Conservation (phyloP, 352 stramenopile species). For the Phytophthora hibernalis region DNA sequence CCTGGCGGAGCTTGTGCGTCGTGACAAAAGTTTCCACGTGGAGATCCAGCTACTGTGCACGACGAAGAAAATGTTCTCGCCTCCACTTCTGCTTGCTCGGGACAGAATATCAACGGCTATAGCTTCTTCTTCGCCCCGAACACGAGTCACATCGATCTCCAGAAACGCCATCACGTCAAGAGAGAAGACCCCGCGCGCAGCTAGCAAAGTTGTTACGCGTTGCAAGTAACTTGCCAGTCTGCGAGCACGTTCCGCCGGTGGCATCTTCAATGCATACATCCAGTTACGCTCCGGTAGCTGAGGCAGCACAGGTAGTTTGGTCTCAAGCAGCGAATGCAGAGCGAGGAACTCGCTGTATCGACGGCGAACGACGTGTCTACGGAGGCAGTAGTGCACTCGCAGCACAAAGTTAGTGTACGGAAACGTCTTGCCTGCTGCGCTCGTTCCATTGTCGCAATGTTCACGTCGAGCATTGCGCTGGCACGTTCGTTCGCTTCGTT, state of each 20-base stretch:
- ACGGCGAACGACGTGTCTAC: slow-evolving; percentile 69
- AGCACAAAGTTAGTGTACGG: slow-evolving; percentile 82
- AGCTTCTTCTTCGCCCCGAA: slow-evolving; percentile 70
- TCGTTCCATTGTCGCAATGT: slow-evolving; percentile 67
- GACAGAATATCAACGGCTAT: slow-evolving; percentile 51
- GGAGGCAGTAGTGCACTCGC: slow-evolving; percentile 74
- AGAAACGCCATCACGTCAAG: slow-evolving; percentile 77
- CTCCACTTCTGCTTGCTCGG: slow-evolving; percentile 13
- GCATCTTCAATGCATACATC: slow-evolving; percentile 51
- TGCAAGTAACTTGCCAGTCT: slow-evolving; percentile 55
- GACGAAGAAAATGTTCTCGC: slow-evolving; percentile 45
- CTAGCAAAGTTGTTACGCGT: slow-evolving; percentile 61
- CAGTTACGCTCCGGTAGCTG: slow-evolving; percentile 56
- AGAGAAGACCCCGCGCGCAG: slow-evolving; percentile 60
- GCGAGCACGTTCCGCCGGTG: slow-evolving; percentile 38
- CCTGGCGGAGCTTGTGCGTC: slow-evolving; percentile 22
- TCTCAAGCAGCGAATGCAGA: slow-evolving; percentile 50
- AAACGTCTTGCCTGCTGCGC: slow-evolving; percentile 57
- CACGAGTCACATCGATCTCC: slow-evolving; percentile 56
- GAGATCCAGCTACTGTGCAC: slow-evolving; percentile 50
- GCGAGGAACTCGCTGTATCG: slow-evolving; percentile 71
- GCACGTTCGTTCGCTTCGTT: slow-evolving; percentile 45
- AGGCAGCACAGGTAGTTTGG: slow-evolving; percentile 60
- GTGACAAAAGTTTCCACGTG: slow-evolving; percentile 54
- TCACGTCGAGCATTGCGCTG: slow-evolving; percentile 69